phyloP scores from a whole-genome alignment of 2,329 filamentous ascomycete species.

The Colletotrichum aenigma region DNA sequence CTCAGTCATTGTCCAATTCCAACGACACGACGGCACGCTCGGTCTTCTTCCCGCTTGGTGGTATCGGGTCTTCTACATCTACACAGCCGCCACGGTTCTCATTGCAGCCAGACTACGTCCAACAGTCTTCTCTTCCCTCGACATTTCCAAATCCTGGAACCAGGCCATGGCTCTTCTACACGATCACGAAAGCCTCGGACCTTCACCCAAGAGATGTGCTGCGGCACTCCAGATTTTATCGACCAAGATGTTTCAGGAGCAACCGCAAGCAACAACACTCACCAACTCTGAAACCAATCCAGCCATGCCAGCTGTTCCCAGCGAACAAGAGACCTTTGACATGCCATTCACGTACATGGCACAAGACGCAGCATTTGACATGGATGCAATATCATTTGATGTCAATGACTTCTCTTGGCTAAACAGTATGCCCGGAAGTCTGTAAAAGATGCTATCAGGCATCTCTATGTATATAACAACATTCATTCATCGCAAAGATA shows the following conservation, averaged over 20 bases:
- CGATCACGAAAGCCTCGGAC: conserved; percentile 35
- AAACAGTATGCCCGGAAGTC: conserved; percentile 36
- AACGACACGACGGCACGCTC: conserved; percentile 32
- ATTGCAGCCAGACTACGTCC: conserved; percentile 39
- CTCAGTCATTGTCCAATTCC: conserved; percentile 30
- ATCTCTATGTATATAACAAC: not conserved
- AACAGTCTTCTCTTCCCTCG: conserved; percentile 29
- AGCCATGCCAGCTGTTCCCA: not conserved
- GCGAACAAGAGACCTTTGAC: conserved; percentile 5
- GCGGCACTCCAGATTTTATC: conserved; percentile 38
- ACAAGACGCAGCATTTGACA: conserved; percentile 19
- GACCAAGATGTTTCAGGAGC: conserved; percentile 32
- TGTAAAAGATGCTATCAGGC: conserved; percentile 22
- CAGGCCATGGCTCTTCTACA: conserved; percentile 35
- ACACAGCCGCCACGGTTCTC: conserved; percentile 38
- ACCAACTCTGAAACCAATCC: not conserved
- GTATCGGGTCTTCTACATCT: conserved; percentile 42
- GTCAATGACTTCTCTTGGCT: conserved; percentile 37
- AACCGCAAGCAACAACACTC: not conserved
- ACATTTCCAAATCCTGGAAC: conserved; percentile 33
- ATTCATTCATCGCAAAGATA: not conserved
- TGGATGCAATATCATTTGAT: conserved; percentile 32
- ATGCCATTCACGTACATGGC: conserved; percentile 3
- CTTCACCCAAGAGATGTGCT: conserved; percentile 34
- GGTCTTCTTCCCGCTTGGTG: conserved; percentile 42